Percentiles rank a stretch among this genome's conserved stretches.
These are phyloP conservation scores for Suillus hirtellus DNA, from an alignment of 768 basidiomycete genomes.

Conservation along the genomic window DNA sequence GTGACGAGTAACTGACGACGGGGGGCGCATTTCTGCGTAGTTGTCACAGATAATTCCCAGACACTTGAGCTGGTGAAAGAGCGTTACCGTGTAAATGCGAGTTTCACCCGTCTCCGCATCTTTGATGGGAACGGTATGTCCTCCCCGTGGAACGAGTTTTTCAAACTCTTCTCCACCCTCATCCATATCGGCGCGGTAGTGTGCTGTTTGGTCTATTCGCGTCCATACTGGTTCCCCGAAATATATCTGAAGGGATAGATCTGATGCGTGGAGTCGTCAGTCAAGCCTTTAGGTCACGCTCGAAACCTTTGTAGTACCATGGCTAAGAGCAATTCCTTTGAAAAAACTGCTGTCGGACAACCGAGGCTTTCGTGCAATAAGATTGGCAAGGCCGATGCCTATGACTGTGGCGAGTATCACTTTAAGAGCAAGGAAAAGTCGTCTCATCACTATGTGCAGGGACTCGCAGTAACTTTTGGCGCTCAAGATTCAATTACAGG, in stretches of 20 bases:
- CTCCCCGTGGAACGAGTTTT: conserved; percentile 32
- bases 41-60: conserved; percentile 35
- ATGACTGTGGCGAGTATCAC: not conserved
- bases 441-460: not conserved
- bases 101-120: conserved; percentile 6
- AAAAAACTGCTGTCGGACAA: not conserved
- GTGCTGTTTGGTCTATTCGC: conserved; percentile 25
- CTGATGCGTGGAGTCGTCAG: not conserved
- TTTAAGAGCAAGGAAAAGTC: not conserved
- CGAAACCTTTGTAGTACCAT: not conserved
- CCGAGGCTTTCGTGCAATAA: not conserved
- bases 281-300: not conserved
- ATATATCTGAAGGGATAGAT: conserved; percentile 12
- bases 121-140: conserved; percentile 31
- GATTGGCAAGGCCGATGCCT: not conserved
- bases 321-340: not conserved
- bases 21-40: conserved; percentile 13
- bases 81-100: conserved; percentile 33
- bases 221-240: conserved; percentile 22
- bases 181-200: conserved; percentile 19
- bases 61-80: conserved; percentile 44
- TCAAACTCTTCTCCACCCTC: conserved; percentile 27
- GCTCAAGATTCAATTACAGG: not conserved
- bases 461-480: not conserved
- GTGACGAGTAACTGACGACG: conserved; percentile 21